Evolutionary conservation across 805 yeast species (phyloP).

Genomic region (Spathaspora gorwiae): DNA sequence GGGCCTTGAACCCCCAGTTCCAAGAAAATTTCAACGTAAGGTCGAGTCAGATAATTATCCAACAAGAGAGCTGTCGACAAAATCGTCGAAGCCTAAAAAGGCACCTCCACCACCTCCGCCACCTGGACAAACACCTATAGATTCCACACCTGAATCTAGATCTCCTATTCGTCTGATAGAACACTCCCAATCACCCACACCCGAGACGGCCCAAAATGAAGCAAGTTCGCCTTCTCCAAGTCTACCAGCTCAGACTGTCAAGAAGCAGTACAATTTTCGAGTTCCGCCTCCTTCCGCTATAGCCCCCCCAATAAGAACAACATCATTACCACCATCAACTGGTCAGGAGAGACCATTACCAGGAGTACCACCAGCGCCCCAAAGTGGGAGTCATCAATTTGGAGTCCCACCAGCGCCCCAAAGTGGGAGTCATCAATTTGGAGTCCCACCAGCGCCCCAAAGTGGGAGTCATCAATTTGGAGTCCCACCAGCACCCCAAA

Average conservation of each 20-base stretch:
- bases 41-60: conserved; percentile 11
- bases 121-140: conserved; percentile 11
- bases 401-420: conserved; percentile 1
- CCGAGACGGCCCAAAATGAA: conserved; percentile 6
- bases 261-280: conserved; percentile 22
- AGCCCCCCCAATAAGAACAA: conserved; percentile 24
- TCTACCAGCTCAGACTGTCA: conserved; percentile 7
- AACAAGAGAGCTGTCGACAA: conserved; percentile 6
- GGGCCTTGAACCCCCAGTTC: conserved; percentile 82
- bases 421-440: background rate
- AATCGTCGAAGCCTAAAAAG: conserved; percentile 20
- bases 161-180: background rate
- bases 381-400: background rate
- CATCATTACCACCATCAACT: conserved; percentile 15
- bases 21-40: conserved; percentile 42
- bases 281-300: conserved; percentile 32
- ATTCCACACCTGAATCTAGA: conserved; percentile 8
- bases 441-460: background rate
- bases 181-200: conserved; percentile 10
- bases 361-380: conserved; percentile 8
- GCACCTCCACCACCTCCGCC: conserved; percentile 43
- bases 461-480: no score
- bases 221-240: conserved; percentile 2
- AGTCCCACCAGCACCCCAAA: conserved; percentile 10
- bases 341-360: conserved; percentile 1